Percentiles rank a stretch among this genome's conserved stretches.
These are phyloP conservation scores for Asterochloris erici DNA, from an alignment of 139 green algal genomes.

Conservation along the genomic window DNA sequence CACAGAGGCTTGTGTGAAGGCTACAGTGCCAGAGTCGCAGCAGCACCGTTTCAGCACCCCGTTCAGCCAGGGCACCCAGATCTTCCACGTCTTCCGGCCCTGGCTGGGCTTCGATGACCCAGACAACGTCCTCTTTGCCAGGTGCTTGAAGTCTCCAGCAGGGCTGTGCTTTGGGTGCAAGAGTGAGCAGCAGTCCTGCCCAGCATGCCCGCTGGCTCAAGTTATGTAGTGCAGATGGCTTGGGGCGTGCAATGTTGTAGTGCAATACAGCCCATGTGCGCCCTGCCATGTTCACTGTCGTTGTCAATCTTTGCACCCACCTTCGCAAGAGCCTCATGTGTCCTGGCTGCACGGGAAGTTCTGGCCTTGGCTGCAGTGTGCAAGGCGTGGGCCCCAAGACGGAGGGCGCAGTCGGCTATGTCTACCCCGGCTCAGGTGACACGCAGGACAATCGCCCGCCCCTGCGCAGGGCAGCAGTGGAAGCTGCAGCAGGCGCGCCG, in stretches of 20 bases:
- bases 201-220: too few species aligned
- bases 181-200: neutral
- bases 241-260: too few species aligned
- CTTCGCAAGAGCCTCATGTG: neutral
- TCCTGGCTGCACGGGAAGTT: neutral
- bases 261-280: too few species aligned
- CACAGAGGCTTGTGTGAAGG: constrained; percentile 62
- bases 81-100: constrained; percentile 72
- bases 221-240: too few species aligned
- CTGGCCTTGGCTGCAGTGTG: constrained; percentile 40
- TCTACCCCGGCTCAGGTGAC: constrained; percentile 83
- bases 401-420: constrained; percentile 29
- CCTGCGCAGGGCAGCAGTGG: constrained; percentile 4
- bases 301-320: too few species aligned
- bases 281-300: too few species aligned
- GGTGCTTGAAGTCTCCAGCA: constrained; percentile 21
- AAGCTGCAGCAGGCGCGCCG: constrained; percentile 6
- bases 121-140: constrained; percentile 89
- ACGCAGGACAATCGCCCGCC: constrained; percentile 62
- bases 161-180: neutral
- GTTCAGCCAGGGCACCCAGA: constrained; percentile 66
- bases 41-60: constrained; percentile 56
- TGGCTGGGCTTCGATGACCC: constrained; percentile 82
- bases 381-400: constrained; percentile 67
- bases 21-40: constrained; percentile 30